Evolutionary conservation across 2,329 filamentous ascomycete species (phyloP).

Genomic region (Orbilia brochopaga): DNA sequence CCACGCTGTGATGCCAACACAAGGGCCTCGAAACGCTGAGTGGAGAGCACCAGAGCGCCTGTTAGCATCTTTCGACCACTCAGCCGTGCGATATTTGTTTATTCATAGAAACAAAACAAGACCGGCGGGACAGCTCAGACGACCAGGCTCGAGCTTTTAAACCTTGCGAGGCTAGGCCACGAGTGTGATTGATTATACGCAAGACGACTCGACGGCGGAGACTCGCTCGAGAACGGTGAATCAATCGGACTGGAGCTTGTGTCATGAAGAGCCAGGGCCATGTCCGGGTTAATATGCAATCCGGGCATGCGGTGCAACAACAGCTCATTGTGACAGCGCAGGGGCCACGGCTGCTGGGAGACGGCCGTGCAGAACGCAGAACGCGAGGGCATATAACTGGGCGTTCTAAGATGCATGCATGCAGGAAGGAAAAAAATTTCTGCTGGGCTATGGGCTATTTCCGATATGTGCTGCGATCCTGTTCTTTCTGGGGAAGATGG

Average conservation of each 20-base stretch:
- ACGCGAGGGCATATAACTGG: slow-evolving; percentile 40
- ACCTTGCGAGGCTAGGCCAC: slow-evolving; percentile 33
- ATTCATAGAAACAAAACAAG: slow-evolving; percentile 20
- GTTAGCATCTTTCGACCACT: slow-evolving; percentile 19
- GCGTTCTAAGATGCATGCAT: slow-evolving; percentile 27
- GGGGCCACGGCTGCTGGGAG: slow-evolving; percentile 47
- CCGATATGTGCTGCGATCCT: slow-evolving; percentile 39
- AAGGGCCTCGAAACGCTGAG: slow-evolving; percentile 26
- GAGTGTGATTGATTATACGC: slow-evolving; percentile 7
- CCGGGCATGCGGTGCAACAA: slow-evolving; percentile 46
- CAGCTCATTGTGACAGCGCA: slow-evolving; percentile 46
- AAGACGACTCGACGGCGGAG: slow-evolving; percentile 17
- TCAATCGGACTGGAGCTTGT: slow-evolving; percentile 31
- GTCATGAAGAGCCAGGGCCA: slow-evolving; percentile 29
- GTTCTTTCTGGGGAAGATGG: slow-evolving; percentile 31
- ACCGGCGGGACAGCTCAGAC: slow-evolving; percentile 36
- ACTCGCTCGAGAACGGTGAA: slow-evolving; percentile 12
- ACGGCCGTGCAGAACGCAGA: slow-evolving; percentile 49
- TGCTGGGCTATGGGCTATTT: slow-evolving; percentile 26
- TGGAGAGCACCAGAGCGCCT: slow-evolving; percentile 18
- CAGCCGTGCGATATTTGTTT: slow-evolving; percentile 28
- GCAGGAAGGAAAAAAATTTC: slow-evolving; percentile 43
- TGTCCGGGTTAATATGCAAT: slow-evolving; percentile 47
- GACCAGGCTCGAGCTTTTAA: slow-evolving; percentile 16
- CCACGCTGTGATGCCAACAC: slow-evolving; percentile 41